Conservation (phyloP, 2,329 filamentous ascomycete species). For the Ophiocordyceps camponoti-saundersi region DNA sequence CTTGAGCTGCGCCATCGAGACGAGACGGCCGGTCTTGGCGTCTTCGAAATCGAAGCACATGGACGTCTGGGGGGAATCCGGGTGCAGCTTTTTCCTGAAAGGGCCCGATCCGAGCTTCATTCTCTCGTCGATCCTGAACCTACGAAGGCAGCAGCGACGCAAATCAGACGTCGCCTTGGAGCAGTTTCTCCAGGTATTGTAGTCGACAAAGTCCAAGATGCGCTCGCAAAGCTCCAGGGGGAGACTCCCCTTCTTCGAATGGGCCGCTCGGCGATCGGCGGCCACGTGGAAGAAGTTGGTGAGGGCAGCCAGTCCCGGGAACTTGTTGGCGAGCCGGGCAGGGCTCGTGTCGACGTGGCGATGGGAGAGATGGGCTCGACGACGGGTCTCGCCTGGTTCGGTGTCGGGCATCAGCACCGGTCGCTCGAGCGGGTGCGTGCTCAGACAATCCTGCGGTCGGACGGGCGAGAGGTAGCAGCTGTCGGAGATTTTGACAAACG, state of each 20-base stretch:
- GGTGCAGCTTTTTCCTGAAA: background rate
- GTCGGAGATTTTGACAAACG: constrained; percentile 3
- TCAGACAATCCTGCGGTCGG: constrained; percentile 2
- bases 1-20: background rate
- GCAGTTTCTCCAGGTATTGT: constrained; percentile 7
- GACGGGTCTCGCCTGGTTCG: background rate
- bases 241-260: constrained; percentile 2
- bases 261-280: constrained; percentile 2
- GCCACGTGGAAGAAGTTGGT: constrained; percentile 8
- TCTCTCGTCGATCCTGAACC: constrained; percentile 5
- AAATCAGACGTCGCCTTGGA: constrained; percentile 3
- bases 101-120: constrained; percentile 3
- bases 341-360: constrained; percentile 1
- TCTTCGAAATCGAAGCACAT: constrained; percentile 4
- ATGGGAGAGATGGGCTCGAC: constrained; percentile 1
- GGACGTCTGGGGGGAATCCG: background rate
- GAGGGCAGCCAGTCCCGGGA: constrained; percentile 6
- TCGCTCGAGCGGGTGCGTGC: constrained; percentile 4
- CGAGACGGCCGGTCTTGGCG: constrained; percentile 3
- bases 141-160: constrained; percentile 4
- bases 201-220: constrained; percentile 7
- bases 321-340: constrained; percentile 1
- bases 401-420: constrained; percentile 2
- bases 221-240: constrained; percentile 4
- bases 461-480: constrained; percentile 5